Percentiles rank a stretch among this genome's conserved stretches.
phyloP scores from a whole-genome alignment of 2,329 filamentous ascomycete genomes.

The Fusarium continuum region DNA sequence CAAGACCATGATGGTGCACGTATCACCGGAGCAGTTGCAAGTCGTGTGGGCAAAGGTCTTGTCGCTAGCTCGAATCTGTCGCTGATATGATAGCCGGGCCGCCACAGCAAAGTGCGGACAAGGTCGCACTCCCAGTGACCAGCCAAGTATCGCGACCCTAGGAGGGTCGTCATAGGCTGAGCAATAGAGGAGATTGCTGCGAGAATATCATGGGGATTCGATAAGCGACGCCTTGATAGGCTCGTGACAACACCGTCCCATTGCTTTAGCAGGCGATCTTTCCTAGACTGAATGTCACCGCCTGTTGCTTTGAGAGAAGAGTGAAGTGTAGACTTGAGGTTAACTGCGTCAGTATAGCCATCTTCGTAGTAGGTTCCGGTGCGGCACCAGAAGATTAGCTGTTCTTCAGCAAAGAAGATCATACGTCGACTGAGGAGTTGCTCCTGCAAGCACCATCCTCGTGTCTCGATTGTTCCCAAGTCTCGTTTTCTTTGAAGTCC shows the following conservation, averaged over 20 bases:
- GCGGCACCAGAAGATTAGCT: slow-evolving; percentile 5
- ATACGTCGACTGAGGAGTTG: neutral
- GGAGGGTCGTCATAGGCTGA: neutral
- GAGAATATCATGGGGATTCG: slow-evolving; percentile 19
- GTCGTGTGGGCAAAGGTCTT: neutral
- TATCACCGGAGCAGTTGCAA: neutral
- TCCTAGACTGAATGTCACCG: neutral
- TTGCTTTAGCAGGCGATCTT: neutral
- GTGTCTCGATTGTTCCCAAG: neutral
- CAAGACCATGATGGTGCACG: slow-evolving; percentile 24
- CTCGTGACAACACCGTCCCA: slow-evolving; percentile 10
- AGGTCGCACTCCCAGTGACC: slow-evolving; percentile 20
- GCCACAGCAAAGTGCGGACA: neutral
- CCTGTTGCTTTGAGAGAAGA: neutral
- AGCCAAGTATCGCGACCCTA: slow-evolving; percentile 10
- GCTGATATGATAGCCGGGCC: neutral
- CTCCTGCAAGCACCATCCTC: slow-evolving; percentile 25
- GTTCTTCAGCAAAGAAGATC: slow-evolving; percentile 7
- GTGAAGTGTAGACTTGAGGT: neutral
- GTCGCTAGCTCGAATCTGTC: neutral
- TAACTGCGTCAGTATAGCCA: neutral
- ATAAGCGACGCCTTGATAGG: slow-evolving; percentile 4
- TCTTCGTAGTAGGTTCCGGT: neutral
- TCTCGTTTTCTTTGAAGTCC: neutral
- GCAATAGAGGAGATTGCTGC: slow-evolving; percentile 17